Base-by-base conservation (phyloP, 495 filamentous ascomycete species). In the Annulohypoxylon maeteangense region DNA sequence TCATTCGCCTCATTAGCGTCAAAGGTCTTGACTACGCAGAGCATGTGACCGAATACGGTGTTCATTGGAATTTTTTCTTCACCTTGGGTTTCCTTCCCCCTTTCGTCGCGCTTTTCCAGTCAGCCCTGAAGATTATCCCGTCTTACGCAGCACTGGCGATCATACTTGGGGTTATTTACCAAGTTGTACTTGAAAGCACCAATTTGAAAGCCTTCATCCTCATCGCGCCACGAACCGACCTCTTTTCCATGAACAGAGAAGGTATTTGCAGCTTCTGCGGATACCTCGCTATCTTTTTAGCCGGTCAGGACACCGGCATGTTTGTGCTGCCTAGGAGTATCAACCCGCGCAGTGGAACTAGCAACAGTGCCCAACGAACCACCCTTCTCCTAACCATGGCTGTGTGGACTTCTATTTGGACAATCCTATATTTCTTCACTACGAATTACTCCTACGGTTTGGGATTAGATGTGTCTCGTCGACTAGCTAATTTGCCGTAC, bases 41-140 rank as follows among this genome's bases (percentile, higher is more conserved):
- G 78, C 95, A 99, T 80, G 93, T 98, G 36, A 95, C 93, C 1
- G 95, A 99, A 72, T 99, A 99, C 74, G 95, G 95, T 31, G 93
- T 98, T 10, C 95, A 99, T 78, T 99, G 95, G 95, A 99, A 99
- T 79, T 99, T 99, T 79, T 99, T 99, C 83, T 98, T 99, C 80
- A 99, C 95, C 0, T 82, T 99, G 10, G 95, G 90, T 3, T 87
- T 98, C 25, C 80, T 99, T 32, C 93, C 94, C 1, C 94, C 94
- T 3, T 95, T 95, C 71, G 88, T 97, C 56, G 94, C 95, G n/a
- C 76, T 97, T 0, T 92, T 95, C 58, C 91, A 94, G 67, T 87
- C 90, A 0, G 76, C 86, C 7, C 81, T 90, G 34, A 75, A 78
- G 48, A 51, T 83, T 67, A 82, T 93, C 29, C 92, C 90, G 1